These are phyloP conservation scores for Fusarium sp. DNA, from an alignment of 2,329 filamentous ascomycete genomes.

Conservation along the genomic window DNA sequence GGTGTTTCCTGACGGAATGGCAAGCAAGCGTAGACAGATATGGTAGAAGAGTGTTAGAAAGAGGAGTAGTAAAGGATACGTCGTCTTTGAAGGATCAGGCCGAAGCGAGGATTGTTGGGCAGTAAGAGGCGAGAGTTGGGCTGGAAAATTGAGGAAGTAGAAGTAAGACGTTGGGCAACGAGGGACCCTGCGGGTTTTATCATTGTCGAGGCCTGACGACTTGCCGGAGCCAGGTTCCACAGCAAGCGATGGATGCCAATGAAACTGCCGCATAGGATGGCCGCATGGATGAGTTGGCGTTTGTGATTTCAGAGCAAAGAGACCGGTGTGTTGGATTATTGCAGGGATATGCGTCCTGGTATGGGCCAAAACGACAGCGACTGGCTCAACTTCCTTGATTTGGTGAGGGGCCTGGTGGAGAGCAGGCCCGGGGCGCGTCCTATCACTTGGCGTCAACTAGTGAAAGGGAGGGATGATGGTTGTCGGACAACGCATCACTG, in stretches of 20 bases:
- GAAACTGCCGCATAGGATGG: conserved; percentile 46
- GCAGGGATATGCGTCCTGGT: conserved; percentile 49
- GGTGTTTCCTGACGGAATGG: conserved; percentile 31
- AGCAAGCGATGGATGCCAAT: conserved; percentile 37
- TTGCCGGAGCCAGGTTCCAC: conserved; percentile 41
- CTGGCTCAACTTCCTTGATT: conserved; percentile 56
- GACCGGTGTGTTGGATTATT: conserved; percentile 37
- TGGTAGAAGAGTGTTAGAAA: conserved; percentile 28
- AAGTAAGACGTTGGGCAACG: conserved; percentile 52
- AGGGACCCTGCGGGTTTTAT: conserved; percentile 65
- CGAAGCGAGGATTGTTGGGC: conserved; percentile 50
- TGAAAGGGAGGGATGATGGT: conserved; percentile 55
- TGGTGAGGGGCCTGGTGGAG: conserved; percentile 51
- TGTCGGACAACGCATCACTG: conserved; percentile 61
- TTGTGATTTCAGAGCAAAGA: conserved; percentile 46
- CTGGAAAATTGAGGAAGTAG: conserved; percentile 47
- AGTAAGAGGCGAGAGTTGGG: conserved; percentile 51
- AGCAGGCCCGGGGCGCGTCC: conserved; percentile 52
- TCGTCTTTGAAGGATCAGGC: conserved; percentile 42
- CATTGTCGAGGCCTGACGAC: conserved; percentile 48
- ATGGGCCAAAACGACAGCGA: conserved; percentile 43
- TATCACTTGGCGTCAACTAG: conserved; percentile 55
- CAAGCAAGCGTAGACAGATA: conserved; percentile 30
- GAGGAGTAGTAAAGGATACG: conserved; percentile 35
- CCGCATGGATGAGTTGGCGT: conserved; percentile 62